Evolutionary conservation across 192 early-diverging fungal genomes (phyloP).

Genomic region (Coemansia sp.): DNA sequence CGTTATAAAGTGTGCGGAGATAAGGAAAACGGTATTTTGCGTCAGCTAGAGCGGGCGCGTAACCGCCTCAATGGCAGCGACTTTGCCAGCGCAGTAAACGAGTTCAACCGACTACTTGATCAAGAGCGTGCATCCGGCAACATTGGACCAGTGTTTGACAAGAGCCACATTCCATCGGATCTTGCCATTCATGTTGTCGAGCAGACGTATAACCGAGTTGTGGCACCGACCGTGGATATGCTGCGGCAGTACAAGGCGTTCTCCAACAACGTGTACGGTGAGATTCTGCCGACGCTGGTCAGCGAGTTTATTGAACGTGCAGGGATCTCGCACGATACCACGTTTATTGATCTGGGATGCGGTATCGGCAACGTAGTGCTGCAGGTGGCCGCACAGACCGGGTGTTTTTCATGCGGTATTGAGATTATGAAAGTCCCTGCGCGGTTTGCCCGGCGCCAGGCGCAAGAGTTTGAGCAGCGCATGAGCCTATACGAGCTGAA

Average conservation of each 20-base stretch:
- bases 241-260: constrained; percentile 83
- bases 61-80: constrained; percentile 66
- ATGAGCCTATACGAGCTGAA: constrained; percentile 68
- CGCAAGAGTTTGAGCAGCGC: constrained; percentile 80
- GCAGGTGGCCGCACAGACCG: constrained; percentile 88
- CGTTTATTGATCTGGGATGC: constrained; percentile 92
- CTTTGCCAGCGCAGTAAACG: constrained; percentile 65
- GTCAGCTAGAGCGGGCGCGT: constrained; percentile 75
- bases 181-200: constrained; percentile 82
- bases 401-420: constrained; percentile 80
- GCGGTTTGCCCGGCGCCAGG: constrained; percentile 73
- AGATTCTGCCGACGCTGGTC: constrained; percentile 82
- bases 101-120: constrained; percentile 70
- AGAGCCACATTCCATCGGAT: constrained; percentile 55
- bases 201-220: constrained; percentile 86
- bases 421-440: constrained; percentile 89
- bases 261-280: constrained; percentile 96
- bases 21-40: constrained; percentile 62
- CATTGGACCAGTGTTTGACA: constrained; percentile 26
- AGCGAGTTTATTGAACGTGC: constrained; percentile 78
- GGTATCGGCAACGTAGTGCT: constrained; percentile 97
- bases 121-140: constrained; percentile 36
- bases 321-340: constrained; percentile 60
- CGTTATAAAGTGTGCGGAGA: constrained; percentile 62
- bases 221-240: constrained; percentile 70